These are phyloP conservation scores for Eremothecium gossypii DNA, from an alignment of 1,139 yeast species.

Conservation along the genomic window DNA sequence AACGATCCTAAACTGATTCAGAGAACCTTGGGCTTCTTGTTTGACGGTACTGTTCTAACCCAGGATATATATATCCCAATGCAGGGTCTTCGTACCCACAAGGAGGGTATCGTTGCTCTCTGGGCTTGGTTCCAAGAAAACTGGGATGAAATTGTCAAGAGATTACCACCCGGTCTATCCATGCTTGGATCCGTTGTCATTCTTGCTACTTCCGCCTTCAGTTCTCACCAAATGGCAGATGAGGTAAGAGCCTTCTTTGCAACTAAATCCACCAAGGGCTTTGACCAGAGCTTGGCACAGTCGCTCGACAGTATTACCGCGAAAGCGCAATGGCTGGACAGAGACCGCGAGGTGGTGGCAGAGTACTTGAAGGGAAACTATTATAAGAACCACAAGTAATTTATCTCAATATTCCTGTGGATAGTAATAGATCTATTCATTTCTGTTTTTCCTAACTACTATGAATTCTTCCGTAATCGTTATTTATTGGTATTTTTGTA, in stretches of 20 bases:
- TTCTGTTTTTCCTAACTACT: too few species aligned
- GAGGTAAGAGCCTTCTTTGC: constrained; percentile 53
- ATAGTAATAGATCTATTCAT: too few species aligned
- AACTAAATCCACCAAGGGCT: constrained; percentile 58
- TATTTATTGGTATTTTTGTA: too few species aligned
- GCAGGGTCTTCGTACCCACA: constrained; percentile 56
- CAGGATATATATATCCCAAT: constrained; percentile 81
- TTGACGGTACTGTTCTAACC: constrained; percentile 62
- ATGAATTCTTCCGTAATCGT: too few species aligned
- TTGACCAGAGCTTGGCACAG: constrained; percentile 64
- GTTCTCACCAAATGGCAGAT: constrained; percentile 48
- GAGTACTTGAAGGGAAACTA: constrained; percentile 45
- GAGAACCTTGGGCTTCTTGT: constrained; percentile 50
- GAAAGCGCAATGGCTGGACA: constrained; percentile 54
- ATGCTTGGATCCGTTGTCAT: constrained; percentile 69
- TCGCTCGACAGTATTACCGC: constrained; percentile 57
- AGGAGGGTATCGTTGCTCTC: constrained; percentile 50
- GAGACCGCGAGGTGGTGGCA: constrained; percentile 48
- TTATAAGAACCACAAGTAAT: constrained; percentile 12
- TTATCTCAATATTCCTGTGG: too few species aligned
- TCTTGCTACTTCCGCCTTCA: constrained; percentile 54
- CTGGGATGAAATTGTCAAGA: constrained; percentile 57
- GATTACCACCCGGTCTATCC: constrained; percentile 73
- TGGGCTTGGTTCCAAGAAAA: constrained; percentile 75
- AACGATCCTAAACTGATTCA: constrained; percentile 47